Evolutionary conservation across 2,329 filamentous ascomycete genomes (phyloP).

Genomic region (Eutypa lata): DNA sequence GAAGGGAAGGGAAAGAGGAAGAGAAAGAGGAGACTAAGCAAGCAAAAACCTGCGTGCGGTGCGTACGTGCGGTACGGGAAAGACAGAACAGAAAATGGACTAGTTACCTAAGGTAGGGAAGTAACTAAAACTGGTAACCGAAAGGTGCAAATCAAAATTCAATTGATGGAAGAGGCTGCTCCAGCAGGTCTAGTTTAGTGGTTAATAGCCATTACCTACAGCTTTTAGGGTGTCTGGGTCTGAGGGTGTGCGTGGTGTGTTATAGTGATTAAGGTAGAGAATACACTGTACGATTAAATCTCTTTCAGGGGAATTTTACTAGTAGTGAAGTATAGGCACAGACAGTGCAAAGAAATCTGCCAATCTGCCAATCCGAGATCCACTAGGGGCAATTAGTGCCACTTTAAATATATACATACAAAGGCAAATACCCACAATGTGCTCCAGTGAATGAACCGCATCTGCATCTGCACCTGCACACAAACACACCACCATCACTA

Average conservation of each 20-base stretch:
- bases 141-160: conserved; percentile 8
- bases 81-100: too few relatives aligned
- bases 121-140: too few relatives aligned
- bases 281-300: not conserved
- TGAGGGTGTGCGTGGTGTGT: too few relatives aligned
- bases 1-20: conserved; percentile 16
- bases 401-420: not conserved
- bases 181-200: not conserved
- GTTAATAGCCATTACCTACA: not conserved
- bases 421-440: too few relatives aligned
- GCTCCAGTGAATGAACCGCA: too few relatives aligned
- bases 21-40: conserved; percentile 6
- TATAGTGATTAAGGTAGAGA: not conserved
- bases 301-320: not conserved
- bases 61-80: too few relatives aligned
- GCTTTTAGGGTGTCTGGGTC: too few relatives aligned
- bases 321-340: not conserved
- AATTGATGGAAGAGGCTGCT: not conserved
- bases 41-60: conserved; percentile 6
- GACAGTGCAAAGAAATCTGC: not conserved
- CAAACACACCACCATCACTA: too few relatives aligned
- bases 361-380: not conserved
- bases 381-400: not conserved
- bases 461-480: too few relatives aligned
- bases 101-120: too few relatives aligned